A percentile compares a stretch with the other conserved stretches of the same genome.
Evolutionary conservation across 768 basidiomycete species (phyloP).

Genomic region (Collybia nuda): DNA sequence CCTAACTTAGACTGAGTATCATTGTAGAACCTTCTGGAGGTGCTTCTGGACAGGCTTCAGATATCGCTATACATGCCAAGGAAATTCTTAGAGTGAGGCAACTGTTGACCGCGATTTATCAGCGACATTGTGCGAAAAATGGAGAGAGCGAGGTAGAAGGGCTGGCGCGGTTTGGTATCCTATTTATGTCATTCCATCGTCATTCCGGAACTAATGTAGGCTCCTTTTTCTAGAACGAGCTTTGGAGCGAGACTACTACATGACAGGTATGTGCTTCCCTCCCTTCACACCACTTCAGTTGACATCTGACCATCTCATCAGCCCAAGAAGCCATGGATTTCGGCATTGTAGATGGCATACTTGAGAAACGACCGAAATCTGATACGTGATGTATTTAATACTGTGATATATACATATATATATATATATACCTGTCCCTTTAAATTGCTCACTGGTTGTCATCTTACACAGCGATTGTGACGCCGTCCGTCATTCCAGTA

Average conservation of each 20-base stretch:
- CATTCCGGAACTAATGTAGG: neutral
- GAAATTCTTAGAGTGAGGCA: constrained; percentile 91
- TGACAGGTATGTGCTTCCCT: constrained; percentile 64
- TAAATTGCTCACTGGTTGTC: too few species aligned
- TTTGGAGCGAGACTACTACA: constrained; percentile 92
- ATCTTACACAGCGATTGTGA: too few species aligned
- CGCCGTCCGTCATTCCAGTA: too few species aligned
- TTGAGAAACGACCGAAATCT: constrained; percentile 70
- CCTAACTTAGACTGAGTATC: neutral
- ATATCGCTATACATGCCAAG: constrained; percentile 97
- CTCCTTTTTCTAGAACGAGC: constrained; percentile 64
- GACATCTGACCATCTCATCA: constrained; percentile 25
- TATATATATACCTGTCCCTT: too few species aligned
- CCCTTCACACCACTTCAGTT: constrained; percentile 7
- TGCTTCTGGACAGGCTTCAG: constrained; percentile 91
- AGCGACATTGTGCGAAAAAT: constrained; percentile 72
- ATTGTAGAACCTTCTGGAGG: constrained; percentile 90
- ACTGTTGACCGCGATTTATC: constrained; percentile 85
- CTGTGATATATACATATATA: too few species aligned
- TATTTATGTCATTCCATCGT: too few species aligned
- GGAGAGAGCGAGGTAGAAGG: constrained; percentile 67
- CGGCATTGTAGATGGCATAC: constrained; percentile 90
- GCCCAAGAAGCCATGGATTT: constrained; percentile 89
- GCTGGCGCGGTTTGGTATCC: constrained; percentile 76
- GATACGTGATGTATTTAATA: constrained; percentile 27